Evolutionary conservation across 2,329 filamentous ascomycete species (phyloP), one percentile per base, ranked within the genome.

Genomic region (Colletotrichum sansevieriae): DNA sequence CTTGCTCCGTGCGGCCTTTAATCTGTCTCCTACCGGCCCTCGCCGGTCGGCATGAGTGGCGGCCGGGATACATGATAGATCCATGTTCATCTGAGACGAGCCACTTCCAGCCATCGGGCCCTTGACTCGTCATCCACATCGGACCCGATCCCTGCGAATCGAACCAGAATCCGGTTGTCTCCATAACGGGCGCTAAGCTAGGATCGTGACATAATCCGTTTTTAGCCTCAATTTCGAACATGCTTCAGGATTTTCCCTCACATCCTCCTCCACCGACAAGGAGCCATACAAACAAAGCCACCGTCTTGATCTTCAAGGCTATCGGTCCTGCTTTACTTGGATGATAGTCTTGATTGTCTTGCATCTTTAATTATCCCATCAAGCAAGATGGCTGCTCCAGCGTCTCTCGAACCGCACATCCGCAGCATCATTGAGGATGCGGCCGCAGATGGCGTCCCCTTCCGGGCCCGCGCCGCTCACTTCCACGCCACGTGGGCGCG

Each of bases 401-500:
- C 49, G n/a, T 69, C 66, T n/a, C 62, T 82, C 71, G 79, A 83
- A 63, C 79, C 82, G 68, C 73, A 76, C 35, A 76, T 78, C 60
- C 74, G 72, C 29, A 76, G 78, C 47, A 79, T 80, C 75, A 74
- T 81, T 58, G 70, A 73, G n/a, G 63, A 71, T 52, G 73, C 74
- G 62, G 70, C 71, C 63, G 62, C 55, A 15, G 79, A 82, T 64
- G 76, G 75, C 52, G 74, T 96, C 46, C 89, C 94, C 51, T 97
- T 98, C 82, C 92, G 91, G 78, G 92, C 93, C 6, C 86, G 85
- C 66, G 83, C 87, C 68, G 84, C 88, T 63, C 90, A 98, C 79
- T 82, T 90, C 57, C 96, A 98, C 83, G 90, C 91, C 75, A 99
- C 96, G 29, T 99, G 96, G 96, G 96, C 96, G 49, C 91, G 91